Evolutionary conservation across 2,329 filamentous ascomycete genomes (phyloP).

Genomic region (Colletotrichum tropicicola): DNA sequence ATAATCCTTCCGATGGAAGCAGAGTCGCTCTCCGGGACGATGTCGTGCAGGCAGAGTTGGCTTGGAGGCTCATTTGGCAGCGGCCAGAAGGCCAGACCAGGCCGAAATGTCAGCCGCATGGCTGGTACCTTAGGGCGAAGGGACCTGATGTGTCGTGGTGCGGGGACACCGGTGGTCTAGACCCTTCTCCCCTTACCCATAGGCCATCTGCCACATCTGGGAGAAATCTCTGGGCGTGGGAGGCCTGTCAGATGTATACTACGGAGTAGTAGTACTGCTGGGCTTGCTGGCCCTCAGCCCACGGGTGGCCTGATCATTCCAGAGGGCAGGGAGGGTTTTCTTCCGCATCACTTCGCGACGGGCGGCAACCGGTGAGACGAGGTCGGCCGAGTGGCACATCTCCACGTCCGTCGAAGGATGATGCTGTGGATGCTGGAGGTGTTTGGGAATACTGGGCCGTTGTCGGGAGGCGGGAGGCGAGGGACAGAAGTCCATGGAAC

Average conservation of each 20-base stretch:
- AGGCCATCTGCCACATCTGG: neutral
- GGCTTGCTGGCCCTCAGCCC: neutral
- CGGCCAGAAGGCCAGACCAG: no score
- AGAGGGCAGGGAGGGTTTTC: neutral
- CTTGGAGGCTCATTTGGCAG: no score
- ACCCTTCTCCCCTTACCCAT: constrained; percentile 25
- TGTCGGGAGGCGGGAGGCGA: neutral
- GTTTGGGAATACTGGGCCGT: neutral
- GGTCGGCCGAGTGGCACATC: neutral
- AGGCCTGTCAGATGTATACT: neutral
- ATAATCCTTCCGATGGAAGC: no score
- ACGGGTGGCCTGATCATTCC: constrained; percentile 2
- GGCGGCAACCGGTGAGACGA: neutral
- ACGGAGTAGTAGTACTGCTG: neutral
- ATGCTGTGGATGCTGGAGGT: neutral
- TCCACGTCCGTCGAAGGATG: neutral
- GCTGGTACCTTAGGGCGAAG: neutral
- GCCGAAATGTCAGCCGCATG: constrained; percentile 10
- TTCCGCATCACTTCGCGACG: no score
- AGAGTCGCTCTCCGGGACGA: no score
- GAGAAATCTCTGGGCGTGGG: neutral
- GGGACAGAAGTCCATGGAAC: neutral
- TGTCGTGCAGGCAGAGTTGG: no score
- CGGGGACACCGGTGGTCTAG: constrained; percentile 25
- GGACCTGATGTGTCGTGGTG: neutral